Base-by-base conservation (phyloP, 805 yeast species). In the Kuraishia borneana region DNA sequence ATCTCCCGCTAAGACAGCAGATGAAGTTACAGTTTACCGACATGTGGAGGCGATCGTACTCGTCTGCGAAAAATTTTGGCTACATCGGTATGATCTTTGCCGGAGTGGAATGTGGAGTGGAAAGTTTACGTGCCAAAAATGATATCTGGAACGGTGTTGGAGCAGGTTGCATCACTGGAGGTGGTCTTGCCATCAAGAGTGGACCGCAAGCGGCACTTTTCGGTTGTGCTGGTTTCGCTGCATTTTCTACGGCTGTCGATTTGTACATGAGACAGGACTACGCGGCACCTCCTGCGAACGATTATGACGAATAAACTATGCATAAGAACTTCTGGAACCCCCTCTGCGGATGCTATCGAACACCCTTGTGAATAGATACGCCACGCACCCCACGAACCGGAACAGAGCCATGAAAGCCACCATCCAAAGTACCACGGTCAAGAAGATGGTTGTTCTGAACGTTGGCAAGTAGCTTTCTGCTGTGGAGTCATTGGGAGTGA, bases 191-290 rank as follows among this genome's bases (percentile, higher is more conserved):
- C 2, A 70, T 83, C 45, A 84, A 82, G 51, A 75, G 92, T 32
- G 98, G 98, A 1, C 98, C 98, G 1, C 87, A 79, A 47, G 94
- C 95, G 20, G 92, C 95, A 0, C 47, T 76, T 18, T 54, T 88
- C 38, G 98, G 98, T 1, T 92, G 97, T 65, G 96, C 94, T 19
- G 98, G 96, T 6, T 92, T 92, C 62, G 96, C 97, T 2, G 95
- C 92, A 6, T 92, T 92, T 55, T 80, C 94, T 36, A 77, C 85
- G 3, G 95, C 94, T 5, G 74, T 88, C 39, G 96, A 88, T 52
- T 53, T 82, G 43, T 88, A 88, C 48, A 69, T 88, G 80, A 72
- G 88, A 45, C 75, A 83, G 46, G 96, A 87, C 44, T 70, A 78
- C 51, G 76, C 78, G 3, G 70, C 71, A 32, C 96, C 97, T 18